Base-by-base conservation (phyloP, 1,139 yeast genomes). In the Hansenula lynferdii region DNA sequence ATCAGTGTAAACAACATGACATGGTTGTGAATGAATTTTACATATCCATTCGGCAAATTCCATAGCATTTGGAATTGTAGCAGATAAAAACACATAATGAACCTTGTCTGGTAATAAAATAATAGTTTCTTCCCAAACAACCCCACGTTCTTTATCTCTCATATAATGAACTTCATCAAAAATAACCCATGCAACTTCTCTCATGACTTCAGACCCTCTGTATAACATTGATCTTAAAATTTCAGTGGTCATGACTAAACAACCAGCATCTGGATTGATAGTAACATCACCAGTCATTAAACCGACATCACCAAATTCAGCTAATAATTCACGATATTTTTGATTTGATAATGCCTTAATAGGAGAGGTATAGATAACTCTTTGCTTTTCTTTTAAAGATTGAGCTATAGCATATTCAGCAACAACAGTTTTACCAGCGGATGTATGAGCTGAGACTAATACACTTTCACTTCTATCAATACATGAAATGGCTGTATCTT, bases 1-100 rank as follows among this genome's bases (percentile, higher is more conserved):
- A 65, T 94, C 96, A 1, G 99, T 94, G 61, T 92, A 94, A 19
- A 94, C 98, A 61, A 94, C 96, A 62, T 94, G 98, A 59, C 98
- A 94, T 3, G 98, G 98, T 61, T 94, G 98, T 34, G 77, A 72
- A 58, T 92, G 99, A 41, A 84, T 90, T 54, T 86, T 83, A 54
- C 96, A 95, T 39, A 94, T 86, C 99, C 99, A 92, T 56, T 90
- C 95, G 9, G 98, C 98, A 69, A 92, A 92, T 59, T 92, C 97
- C 84, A 87, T 85, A 5, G 98, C 96, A 60, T 92, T 92, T 28
- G 99, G 98, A 47, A 92, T 94, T 3, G 99, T 92, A 36, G 99
- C 99, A 12, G 97, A 89, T 48, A 89, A 69, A 51, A 89, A 81
- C 15, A 84, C 92, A 54, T 83, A 82, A 52, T 80, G 85, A 31